phyloP scores from a whole-genome alignment of 2,329 filamentous ascomycete species.

The Coniochaeta sp. region DNA sequence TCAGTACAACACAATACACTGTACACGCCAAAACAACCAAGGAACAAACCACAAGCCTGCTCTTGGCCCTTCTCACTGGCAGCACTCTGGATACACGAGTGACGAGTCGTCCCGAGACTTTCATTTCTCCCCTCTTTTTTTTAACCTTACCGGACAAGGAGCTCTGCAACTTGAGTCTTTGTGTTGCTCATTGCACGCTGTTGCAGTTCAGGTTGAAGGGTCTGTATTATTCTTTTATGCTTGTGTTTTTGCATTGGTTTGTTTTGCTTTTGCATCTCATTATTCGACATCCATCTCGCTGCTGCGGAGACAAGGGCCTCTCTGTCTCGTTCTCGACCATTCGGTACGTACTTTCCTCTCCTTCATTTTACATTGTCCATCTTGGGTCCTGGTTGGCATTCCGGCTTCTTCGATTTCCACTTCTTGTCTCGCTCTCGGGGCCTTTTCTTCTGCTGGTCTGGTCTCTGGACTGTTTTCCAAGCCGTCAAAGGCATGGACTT shows the following conservation, averaged over 20 bases:
- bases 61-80: not conserved
- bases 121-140: conserved; percentile 4
- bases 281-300: too few species aligned
- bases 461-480: not conserved
- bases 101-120: conserved; percentile 4
- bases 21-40: conserved; percentile 2
- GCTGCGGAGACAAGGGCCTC: not conserved
- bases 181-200: conserved; percentile 1
- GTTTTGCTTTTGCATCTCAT: too few species aligned
- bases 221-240: not conserved
- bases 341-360: not conserved
- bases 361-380: not conserved
- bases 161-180: not conserved
- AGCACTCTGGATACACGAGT: not conserved
- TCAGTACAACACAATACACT: too few species aligned
- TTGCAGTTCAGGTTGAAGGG: not conserved
- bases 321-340: not conserved
- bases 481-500: not conserved
- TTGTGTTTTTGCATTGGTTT: conserved; percentile 2
- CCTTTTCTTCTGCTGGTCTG: not conserved
- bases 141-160: conserved; percentile 3
- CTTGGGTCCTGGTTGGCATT: conserved; percentile 1
- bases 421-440: not conserved
- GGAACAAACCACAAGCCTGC: not conserved
- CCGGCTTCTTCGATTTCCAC: not conserved